phyloP scores from a whole-genome alignment of 2,329 filamentous ascomycete species.

The Furcasterigmium furcatum region DNA sequence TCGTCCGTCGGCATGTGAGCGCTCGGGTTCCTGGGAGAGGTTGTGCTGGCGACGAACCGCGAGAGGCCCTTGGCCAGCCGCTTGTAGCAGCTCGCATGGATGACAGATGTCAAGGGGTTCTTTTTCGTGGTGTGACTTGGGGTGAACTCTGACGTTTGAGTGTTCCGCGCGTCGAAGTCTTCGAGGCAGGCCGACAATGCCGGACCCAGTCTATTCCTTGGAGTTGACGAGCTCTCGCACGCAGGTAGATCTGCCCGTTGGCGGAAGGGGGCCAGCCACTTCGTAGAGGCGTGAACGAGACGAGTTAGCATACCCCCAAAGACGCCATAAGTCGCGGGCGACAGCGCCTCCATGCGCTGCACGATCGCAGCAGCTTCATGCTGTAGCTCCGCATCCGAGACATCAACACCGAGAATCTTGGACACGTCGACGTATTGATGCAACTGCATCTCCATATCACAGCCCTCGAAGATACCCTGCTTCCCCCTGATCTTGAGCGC shows the following conservation, averaged over 20 bases:
- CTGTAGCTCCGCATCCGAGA: slow-evolving; percentile 4
- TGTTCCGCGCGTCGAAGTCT: no score
- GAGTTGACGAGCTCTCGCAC: no score
- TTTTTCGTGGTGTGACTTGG: no score
- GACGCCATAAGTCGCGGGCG: no score
- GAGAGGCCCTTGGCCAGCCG: slow-evolving; percentile 16
- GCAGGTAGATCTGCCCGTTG: no score
- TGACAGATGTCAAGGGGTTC: no score
- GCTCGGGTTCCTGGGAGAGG: slow-evolving; percentile 24
- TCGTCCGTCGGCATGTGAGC: slow-evolving; percentile 28
- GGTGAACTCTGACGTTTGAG: no score
- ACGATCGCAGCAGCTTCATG: slow-evolving; percentile 6
- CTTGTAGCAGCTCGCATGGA: slow-evolving; percentile 19
- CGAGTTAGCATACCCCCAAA: no score
- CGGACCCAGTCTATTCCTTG: no score
- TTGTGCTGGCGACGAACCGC: slow-evolving; percentile 20
- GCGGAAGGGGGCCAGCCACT: no score
- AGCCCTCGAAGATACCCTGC: slow-evolving; percentile 7
- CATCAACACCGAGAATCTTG: background rate
- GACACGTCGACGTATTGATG: slow-evolving; percentile 5
- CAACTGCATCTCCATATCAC: slow-evolving; percentile 6
- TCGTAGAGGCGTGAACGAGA: no score
- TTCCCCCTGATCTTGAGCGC: slow-evolving; percentile 11
- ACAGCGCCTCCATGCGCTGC: no score
- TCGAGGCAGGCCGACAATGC: slow-evolving; percentile 7